Evolutionary conservation across 1,284 basidiomycete species (phyloP), one percentile per base, ranked within the genome.

Genomic region (Apiotrichum akiyoshidainum): DNA sequence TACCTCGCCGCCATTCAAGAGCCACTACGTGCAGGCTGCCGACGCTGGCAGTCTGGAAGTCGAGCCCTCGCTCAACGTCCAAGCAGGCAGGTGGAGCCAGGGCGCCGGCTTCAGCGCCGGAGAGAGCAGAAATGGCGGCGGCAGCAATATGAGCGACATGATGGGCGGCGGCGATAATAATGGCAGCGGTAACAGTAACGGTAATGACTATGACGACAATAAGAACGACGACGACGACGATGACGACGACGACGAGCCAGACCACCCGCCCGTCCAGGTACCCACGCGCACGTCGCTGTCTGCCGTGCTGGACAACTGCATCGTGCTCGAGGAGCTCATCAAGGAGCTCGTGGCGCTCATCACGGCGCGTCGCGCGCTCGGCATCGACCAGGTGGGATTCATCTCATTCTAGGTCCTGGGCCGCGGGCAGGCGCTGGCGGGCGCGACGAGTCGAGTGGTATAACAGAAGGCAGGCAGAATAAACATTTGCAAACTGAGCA

Each of bases 281-380:
- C 48, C 48, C 14, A 19, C 26, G 17, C 22, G 40, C 26, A 31
- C 48, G 17, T 34, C 48, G 4, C 22, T 35, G 13, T 21, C 57
- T 35, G 86, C 85, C 64, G 74, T 96, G 58, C 79, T 99, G 68
- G 96, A 99, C 75, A 98, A 99, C 71, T 88, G 94, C 31, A 92
- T 99, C 21, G 86, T 99, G 52, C 76, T 99, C 61, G 94, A 99
- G 77, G 95, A 99, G 78, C 88, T 88, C 59, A 87, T 98, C 68
- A 96, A 98, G 80, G 95, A 99, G 76, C 79, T 96, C 51, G 86
- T 88, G 34, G 90, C 90, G 21, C 87, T 95, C 59, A 84, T 96
- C 56, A 87, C 89, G 76, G 90, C 89, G 22, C 81, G 94, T 62
- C 81, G 90, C 67, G 88, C 87, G 73, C 79, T 94, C 60, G 93